Conservation (phyloP, 768 basidiomycete species). For the Macrolepiota fuliginosa region DNA sequence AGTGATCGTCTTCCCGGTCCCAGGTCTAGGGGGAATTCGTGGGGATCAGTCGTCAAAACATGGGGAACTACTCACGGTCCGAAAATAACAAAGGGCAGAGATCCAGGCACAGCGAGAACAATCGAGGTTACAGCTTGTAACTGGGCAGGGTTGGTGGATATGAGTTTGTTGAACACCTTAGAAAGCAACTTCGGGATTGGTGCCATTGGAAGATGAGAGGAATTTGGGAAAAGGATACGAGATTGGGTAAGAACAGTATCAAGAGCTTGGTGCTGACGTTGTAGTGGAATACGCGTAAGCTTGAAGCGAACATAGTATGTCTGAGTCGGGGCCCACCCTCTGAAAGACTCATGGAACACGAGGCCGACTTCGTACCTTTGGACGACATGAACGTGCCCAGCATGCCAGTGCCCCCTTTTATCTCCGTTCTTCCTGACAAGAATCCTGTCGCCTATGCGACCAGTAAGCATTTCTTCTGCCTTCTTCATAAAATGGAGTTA, state of each 20-base stretch:
- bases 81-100: conserved; percentile 56
- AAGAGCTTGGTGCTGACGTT: conserved; percentile 60
- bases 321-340: conserved; percentile 28
- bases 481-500: conserved; percentile 16
- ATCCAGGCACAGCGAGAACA: conserved; percentile 38
- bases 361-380: conserved; percentile 49
- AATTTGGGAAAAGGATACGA: conserved; percentile 49
- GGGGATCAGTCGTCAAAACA: background rate
- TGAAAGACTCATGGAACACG: conserved; percentile 45
- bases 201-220: background rate
- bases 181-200: conserved; percentile 12
- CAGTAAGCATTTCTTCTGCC: background rate
- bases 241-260: conserved; percentile 40
- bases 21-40: conserved; percentile 37
- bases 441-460: conserved; percentile 47
- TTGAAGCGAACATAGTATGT: conserved; percentile 54
- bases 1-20: conserved; percentile 68
- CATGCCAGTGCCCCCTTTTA: conserved; percentile 46
- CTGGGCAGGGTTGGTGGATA: conserved; percentile 46
- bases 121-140: conserved; percentile 48
- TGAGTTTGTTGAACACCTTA: conserved; percentile 37
- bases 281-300: conserved; percentile 52
- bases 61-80: conserved; percentile 48
- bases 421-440: conserved; percentile 43
- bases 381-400: conserved; percentile 57